Base-by-base conservation (phyloP, 768 basidiomycete species). In the Leccinum boreale region DNA sequence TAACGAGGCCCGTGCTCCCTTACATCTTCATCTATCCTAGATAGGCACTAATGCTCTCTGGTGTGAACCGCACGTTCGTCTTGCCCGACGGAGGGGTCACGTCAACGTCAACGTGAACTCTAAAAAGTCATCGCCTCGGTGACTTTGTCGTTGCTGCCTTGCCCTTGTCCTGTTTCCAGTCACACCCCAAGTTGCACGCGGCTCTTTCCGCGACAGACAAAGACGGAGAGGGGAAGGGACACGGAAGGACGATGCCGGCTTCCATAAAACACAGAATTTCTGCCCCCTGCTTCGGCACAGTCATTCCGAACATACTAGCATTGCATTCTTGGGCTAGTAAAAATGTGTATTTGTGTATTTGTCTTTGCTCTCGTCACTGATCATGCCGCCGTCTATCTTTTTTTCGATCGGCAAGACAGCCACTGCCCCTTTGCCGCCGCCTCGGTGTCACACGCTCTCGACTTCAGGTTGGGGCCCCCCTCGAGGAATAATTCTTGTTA, bases 21-120 rank as follows among this genome's bases (percentile, higher is more conserved):
- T 14, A 6, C 46, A 7, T 50, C 61, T 66, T 66, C 63, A 68
- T 66, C n/a, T 66, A 66, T 48, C 65, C 65, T 46, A 58, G 60
- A 58, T 62, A 14, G 60, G 66, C 35, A 61, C 31, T n/a, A 28
- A 14, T 44, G 42, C 42, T 44, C 31, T 45, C 26, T 26, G 58
- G 58, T 61, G 59, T 62, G 62, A 67, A 58, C 44, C 35, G 9
- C 55, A 49, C 49, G 26, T 42, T 52, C 53, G 47, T 35, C 60
- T 53, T 24, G 52, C 54, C 31, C 17, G 31, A 46, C 45, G 21
- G 51, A 21, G 11, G 47, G 19, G 50, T 57, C 56, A 65, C 56
- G 58, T 55, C 46, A 58, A 47, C 55, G 2, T 31, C 55, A 62
- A 45, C 52, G 1, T 46, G 55, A 67, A 65, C 52, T 52, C 46